phyloP scores from a whole-genome alignment of 2,329 filamentous ascomycete genomes.

The Fusarium sp. region DNA sequence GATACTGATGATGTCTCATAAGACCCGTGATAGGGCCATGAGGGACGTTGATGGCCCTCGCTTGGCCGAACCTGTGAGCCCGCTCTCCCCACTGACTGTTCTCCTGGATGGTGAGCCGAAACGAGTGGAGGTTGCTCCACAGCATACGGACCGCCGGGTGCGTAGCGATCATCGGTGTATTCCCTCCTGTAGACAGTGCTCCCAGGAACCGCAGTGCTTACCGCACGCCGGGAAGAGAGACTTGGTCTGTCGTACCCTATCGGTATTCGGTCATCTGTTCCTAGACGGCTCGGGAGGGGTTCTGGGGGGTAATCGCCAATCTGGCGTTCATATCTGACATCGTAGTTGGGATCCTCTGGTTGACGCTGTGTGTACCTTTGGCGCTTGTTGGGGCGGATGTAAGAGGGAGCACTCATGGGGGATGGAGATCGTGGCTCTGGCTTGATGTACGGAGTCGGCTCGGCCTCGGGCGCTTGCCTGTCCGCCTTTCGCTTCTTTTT shows the following conservation, averaged over 20 bases:
- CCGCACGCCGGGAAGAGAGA: conserved; percentile 39
- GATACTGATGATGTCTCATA: conserved; percentile 56
- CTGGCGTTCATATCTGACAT: conserved; percentile 55
- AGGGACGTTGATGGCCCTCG: conserved; percentile 52
- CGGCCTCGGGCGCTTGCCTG: conserved; percentile 56
- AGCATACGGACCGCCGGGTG: conserved; percentile 44
- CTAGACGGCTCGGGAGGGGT: conserved; percentile 44
- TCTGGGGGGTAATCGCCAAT: conserved; percentile 48
- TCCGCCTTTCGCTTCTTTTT: conserved; percentile 64
- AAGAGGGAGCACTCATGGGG: conserved; percentile 61
- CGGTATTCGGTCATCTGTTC: conserved; percentile 46
- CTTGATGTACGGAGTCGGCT: conserved; percentile 65
- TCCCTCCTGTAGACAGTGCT: conserved; percentile 47
- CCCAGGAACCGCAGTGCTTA: conserved; percentile 40
- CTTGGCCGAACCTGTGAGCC: conserved; percentile 54
- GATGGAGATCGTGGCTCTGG: conserved; percentile 70
- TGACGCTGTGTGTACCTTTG: conserved; percentile 58
- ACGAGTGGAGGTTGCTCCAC: conserved; percentile 51
- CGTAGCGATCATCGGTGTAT: conserved; percentile 47
- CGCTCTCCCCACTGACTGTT: conserved; percentile 23
- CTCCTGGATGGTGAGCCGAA: conserved; percentile 47
- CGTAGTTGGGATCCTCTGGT: conserved; percentile 41
- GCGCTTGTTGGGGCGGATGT: conserved; percentile 64
- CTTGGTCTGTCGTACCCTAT: conserved; percentile 47
- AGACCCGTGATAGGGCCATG: conserved; percentile 56